Percentiles rank a stretch among this genome's conserved stretches.
Evolutionary conservation across 306 rosid genomes (phyloP).

Genomic region (Alnus rubra): DNA sequence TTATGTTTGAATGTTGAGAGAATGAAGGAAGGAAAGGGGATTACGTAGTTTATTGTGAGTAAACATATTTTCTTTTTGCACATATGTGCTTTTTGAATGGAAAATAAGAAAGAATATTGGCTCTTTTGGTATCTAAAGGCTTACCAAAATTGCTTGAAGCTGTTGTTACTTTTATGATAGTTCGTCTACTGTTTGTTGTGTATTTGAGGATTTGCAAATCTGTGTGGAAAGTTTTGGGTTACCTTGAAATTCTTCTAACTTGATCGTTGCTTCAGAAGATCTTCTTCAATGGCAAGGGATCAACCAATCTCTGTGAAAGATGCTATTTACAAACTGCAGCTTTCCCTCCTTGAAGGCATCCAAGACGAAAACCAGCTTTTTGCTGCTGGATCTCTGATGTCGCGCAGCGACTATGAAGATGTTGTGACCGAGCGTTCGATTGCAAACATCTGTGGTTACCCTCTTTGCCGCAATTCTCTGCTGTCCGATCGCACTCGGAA

Average conservation of each 20-base stretch:
- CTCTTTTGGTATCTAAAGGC: not conserved
- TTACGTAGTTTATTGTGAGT: not conserved
- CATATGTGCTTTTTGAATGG: not conserved
- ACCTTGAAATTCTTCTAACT: constrained; percentile 12
- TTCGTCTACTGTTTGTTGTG: not conserved
- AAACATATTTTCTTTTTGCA: not conserved
- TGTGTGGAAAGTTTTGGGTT: not conserved
- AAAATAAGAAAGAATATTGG: not conserved
- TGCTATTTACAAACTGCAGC: constrained; percentile 63
- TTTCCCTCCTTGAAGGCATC: constrained; percentile 69
- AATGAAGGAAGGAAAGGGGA: not conserved
- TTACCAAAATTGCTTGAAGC: not conserved
- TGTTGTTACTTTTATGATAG: not conserved
- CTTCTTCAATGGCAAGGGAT: constrained; percentile 48
- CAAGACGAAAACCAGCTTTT: constrained; percentile 62
- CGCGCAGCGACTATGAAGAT: constrained; percentile 81
- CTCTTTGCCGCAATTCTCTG: constrained; percentile 48
- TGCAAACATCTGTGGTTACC: constrained; percentile 64
- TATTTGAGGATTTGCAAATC: not conserved
- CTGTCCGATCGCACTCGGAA: constrained; percentile 56
- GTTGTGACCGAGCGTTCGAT: constrained; percentile 83
- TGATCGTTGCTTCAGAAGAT: constrained; percentile 26
- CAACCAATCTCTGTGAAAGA: constrained; percentile 46
- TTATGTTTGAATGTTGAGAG: not conserved
- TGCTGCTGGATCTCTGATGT: constrained; percentile 75